These are phyloP conservation scores for Teratosphaeriaceae sp. DNA, from an alignment of 2,329 filamentous ascomycete genomes.

Conservation along the genomic window DNA sequence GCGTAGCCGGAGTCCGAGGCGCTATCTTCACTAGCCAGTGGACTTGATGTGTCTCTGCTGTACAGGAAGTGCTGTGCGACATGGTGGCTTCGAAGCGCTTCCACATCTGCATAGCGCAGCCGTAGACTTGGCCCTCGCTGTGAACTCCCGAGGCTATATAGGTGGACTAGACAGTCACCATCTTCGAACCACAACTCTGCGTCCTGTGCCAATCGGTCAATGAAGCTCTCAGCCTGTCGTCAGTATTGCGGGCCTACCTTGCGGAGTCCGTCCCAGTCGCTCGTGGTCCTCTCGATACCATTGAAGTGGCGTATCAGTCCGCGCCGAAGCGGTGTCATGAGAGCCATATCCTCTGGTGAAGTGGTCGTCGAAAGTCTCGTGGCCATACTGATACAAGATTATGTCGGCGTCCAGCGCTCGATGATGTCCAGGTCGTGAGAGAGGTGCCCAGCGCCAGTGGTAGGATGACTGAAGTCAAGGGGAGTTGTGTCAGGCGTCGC, in stretches of 20 bases:
- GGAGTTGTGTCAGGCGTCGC: background rate
- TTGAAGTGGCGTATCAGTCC: background rate
- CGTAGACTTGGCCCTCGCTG: conserved; percentile 61
- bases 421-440: background rate
- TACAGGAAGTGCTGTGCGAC: conserved; percentile 47
- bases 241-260: background rate
- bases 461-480: background rate
- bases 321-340: background rate
- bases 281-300: background rate
- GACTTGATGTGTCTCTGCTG: conserved; percentile 6
- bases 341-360: background rate
- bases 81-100: conserved; percentile 52
- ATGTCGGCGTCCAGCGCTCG: background rate
- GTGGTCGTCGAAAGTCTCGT: background rate
- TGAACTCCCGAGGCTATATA: conserved; percentile 61
- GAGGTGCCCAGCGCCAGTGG: too few species aligned
- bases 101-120: conserved; percentile 53
- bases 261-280: conserved; percentile 3
- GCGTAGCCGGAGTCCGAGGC: conserved; percentile 24
- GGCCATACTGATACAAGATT: background rate
- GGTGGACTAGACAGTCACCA: conserved; percentile 63
- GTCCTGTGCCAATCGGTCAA: conserved; percentile 46
- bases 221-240: background rate
- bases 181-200: conserved; percentile 61
- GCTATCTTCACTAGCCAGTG: conserved; percentile 18